Conservation (phyloP, 768 basidiomycete genomes). For the Naganishia vishniacii region DNA sequence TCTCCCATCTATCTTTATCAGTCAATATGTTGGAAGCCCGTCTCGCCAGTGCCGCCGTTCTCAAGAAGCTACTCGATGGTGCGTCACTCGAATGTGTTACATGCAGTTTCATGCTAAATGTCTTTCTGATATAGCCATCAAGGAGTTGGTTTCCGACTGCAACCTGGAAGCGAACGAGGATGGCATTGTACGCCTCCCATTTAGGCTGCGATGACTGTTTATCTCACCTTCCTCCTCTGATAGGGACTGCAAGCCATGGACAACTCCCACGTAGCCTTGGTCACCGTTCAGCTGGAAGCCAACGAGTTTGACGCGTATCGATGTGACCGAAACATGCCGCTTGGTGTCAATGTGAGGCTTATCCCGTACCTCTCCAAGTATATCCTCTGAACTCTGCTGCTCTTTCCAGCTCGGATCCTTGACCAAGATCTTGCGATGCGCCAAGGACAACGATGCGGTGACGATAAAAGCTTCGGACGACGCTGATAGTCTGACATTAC, state of each 20-base stretch:
- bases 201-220: background rate
- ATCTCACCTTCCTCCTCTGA: background rate
- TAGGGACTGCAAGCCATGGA: constrained; percentile 96
- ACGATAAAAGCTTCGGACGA: constrained; percentile 87
- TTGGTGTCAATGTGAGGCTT: constrained; percentile 50
- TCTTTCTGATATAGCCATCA: constrained; percentile 64
- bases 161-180: constrained; percentile 97
- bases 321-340: constrained; percentile 82
- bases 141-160: constrained; percentile 93
- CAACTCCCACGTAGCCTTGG: constrained; percentile 97
- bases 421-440: constrained; percentile 93
- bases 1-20: too few species aligned
- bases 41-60: constrained; percentile 73
- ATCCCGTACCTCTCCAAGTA: background rate
- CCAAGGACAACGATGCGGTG: constrained; percentile 89
- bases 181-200: constrained; percentile 63
- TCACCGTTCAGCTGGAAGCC: constrained; percentile 72
- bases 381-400: background rate
- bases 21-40: constrained; percentile 65
- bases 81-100: constrained; percentile 36
- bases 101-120: background rate
- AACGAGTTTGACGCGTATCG: constrained; percentile 76
- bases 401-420: constrained; percentile 74
- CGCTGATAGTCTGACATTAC: constrained; percentile 76
- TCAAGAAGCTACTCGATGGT: constrained; percentile 94